Evolutionary conservation across 2,329 filamentous ascomycete species (phyloP), one percentile per base, ranked within the genome.

Genomic region (Xylaria sp.): DNA sequence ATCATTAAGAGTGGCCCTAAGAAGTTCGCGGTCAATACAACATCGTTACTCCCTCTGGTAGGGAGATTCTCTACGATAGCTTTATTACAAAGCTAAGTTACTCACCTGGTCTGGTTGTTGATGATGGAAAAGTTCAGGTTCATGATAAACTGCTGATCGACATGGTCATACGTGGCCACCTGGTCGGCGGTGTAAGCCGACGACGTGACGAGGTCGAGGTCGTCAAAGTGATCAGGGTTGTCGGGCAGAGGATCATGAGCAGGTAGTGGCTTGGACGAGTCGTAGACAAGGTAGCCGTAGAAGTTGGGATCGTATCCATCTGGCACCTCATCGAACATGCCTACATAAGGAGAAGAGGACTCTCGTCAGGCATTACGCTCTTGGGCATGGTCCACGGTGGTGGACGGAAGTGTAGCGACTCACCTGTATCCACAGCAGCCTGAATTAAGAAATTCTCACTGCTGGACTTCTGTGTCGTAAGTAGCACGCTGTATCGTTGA

Each of bases 311-410:
- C 37, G 15, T 69, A 69, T 5, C 67, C 64, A 23, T 59, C 67
- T 44, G 67, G 67, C 0, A 67, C 31, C 39, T 69, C 67, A 20
- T 69, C 67, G 34, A 69, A 69, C 67, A 69, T 69, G 60, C 48
- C 67, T 69, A 56, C 12, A 15, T 20, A 68, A 39, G n/a, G 12
- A 57, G 31, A 60, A 46, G 10, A 52, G 12, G 13, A 52, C 6
- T 52, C 28, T 39, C 31, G 58, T 69, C 20, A 69, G 63, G 34
- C 18, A 41, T 18, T 23, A 20, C 46, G 5, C 7, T 41, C 25
- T 31, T 52, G 15, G 18, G 28, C 28, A 23, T 25, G 25, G 50
- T 37, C 50, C 8, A 37, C 10, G 3, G n/a, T 4, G 23, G 25
- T 55, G 15, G 31, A 3, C 0, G 31, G 41, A 1, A 31, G 41